Conservation (phyloP, 2,329 filamentous ascomycete genomes). For the Paramyrothecium roridum region DNA sequence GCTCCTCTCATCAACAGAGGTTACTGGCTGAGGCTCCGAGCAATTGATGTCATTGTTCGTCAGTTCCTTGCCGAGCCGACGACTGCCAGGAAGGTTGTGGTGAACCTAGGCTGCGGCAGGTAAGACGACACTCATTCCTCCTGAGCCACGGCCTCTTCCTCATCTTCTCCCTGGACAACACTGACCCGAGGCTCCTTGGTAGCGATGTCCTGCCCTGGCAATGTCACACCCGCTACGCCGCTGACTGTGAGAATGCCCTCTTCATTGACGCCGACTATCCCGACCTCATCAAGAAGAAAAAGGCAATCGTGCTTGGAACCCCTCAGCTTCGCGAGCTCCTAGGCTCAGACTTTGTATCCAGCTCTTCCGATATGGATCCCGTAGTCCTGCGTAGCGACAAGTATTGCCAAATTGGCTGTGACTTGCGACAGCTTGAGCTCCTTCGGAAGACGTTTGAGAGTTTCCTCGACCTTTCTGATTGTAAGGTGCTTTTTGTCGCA, state of each 20-base stretch:
- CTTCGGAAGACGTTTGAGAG: slow-evolving; percentile 58
- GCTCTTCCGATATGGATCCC: slow-evolving; percentile 36
- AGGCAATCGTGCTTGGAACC: slow-evolving; percentile 61
- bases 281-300: slow-evolving; percentile 73
- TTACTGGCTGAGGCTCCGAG: slow-evolving; percentile 82
- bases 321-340: slow-evolving; percentile 48
- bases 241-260: slow-evolving; percentile 52
- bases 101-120: slow-evolving; percentile 91
- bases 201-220: slow-evolving; percentile 89
- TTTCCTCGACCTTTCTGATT: slow-evolving; percentile 55
- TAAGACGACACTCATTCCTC: slow-evolving; percentile 43
- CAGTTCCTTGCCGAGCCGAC: slow-evolving; percentile 62
- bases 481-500: slow-evolving; percentile 73
- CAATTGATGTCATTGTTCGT: slow-evolving; percentile 71
- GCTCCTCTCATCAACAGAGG: slow-evolving; percentile 89
- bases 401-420: slow-evolving; percentile 79
- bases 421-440: slow-evolving; percentile 64
- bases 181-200: too few species aligned
- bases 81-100: slow-evolving; percentile 60
- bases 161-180: too few species aligned
- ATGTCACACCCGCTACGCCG: slow-evolving; percentile 65
- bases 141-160: background rate
- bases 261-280: slow-evolving; percentile 89
- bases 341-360: slow-evolving; percentile 22
- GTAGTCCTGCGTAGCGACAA: slow-evolving; percentile 62